Percentiles rank a stretch among this genome's conserved stretches.
Evolutionary conservation across 805 yeast genomes (phyloP).

Genomic region (Millerozyma acaciae): DNA sequence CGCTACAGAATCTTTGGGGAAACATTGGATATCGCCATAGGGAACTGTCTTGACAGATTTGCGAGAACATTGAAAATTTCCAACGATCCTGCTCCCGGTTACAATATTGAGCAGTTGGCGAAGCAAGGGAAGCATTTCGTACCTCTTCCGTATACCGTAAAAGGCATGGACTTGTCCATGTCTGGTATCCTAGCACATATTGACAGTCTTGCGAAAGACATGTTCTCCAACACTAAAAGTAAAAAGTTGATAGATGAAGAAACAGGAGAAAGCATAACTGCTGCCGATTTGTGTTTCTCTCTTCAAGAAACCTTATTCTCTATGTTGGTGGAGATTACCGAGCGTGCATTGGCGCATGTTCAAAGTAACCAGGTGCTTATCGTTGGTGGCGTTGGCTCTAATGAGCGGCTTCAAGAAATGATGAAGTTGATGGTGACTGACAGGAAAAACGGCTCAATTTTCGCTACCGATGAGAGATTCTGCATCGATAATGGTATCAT

Average conservation of each 20-base stretch:
- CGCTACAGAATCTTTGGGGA: constrained; percentile 98
- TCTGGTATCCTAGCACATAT: constrained; percentile 88
- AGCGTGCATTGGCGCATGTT: constrained; percentile 98
- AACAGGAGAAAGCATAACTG: constrained; percentile 54
- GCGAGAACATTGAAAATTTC: constrained; percentile 87
- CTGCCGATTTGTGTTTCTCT: constrained; percentile 88
- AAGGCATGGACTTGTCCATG: constrained; percentile 98
- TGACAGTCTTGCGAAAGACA: constrained; percentile 73
- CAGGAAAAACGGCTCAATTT: constrained; percentile 75
- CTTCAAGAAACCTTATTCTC: constrained; percentile 90
- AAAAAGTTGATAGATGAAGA: constrained; percentile 38
- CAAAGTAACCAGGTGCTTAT: constrained; percentile 82
- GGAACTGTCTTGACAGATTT: constrained; percentile 93
- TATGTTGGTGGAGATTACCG: constrained; percentile 97
- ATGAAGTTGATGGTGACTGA: constrained; percentile 93
- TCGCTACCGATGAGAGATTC: constrained; percentile 93
- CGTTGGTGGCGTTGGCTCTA: constrained; percentile 99
- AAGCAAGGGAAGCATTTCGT: constrained; percentile 61
- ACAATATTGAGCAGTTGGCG: constrained; percentile 93
- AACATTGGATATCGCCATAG: constrained; percentile 95
- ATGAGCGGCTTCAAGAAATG: constrained; percentile 88
- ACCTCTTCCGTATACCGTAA: constrained; percentile 89
- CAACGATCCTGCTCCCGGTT: constrained; percentile 96
- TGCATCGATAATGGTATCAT: constrained; percentile 98
- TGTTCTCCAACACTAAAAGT: constrained; percentile 44